Base-by-base conservation (phyloP, 1,284 basidiomycete species). In the Phellopilus nigrolimitatus region DNA sequence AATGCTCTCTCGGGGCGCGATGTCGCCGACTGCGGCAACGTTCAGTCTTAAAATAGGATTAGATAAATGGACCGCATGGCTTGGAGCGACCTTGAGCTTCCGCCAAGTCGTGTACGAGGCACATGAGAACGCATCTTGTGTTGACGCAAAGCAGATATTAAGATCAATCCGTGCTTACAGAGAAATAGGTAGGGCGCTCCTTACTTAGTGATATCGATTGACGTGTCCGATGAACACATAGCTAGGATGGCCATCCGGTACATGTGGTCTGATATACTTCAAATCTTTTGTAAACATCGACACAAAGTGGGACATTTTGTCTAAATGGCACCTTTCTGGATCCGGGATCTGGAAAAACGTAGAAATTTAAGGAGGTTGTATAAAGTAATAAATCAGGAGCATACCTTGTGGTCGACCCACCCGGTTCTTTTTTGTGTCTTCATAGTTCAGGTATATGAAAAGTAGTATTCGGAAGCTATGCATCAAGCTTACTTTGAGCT, bases 211-310 rank as follows among this genome's bases (percentile, higher is more conserved):
- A 93, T 75, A 64, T 97, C 90, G 6, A 95, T 75, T 0, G 68
- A 74, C 3, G 72, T 47, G 57, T 89, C 89, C 1, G 82, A 80
- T 1, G 78, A 79, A 57, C 93, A 87, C 80, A 97, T 85, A 1
- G 92, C 87, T 40, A 98, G 76, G 19, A 97, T 68, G 1, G 91
- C 88, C 95, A 98, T 98, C 49, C 95, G 78, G 66, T 97, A 95
- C 95, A 97, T 97, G 65, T 98, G 95, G 66, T 98, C 95, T 3
- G 92, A 85, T 56, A 97, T 95, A 59, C 91, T 95, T 59, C 13
- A 46, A 1, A 30, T 48, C 15, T 53, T 57, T 34, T 47, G 51
- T n/a, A n/a, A n/a, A n/a, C n/a, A n/a, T n/a, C n/a, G n/a, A n/a
- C n/a, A n/a, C n/a, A n/a, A 34, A 34, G 9, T 19, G 43, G 39